Evolutionary conservation across 2,329 filamentous ascomycete genomes (phyloP), one percentile per base, ranked within the genome.

Genomic region (Trichoderma sp.): DNA sequence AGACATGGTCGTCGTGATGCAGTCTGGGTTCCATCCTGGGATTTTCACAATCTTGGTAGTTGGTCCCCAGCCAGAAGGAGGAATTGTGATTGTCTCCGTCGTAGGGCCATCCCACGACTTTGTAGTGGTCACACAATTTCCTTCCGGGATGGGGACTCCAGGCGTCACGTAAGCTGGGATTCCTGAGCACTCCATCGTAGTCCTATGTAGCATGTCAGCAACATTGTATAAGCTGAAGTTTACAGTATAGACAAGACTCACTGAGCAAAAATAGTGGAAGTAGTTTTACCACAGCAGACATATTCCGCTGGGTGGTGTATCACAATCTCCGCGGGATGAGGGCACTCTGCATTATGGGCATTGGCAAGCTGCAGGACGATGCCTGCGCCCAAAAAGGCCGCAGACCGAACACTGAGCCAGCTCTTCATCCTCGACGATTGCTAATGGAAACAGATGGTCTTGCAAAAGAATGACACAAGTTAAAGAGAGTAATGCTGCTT

Each of bases 101-200:
- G 37, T 24, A 28, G 34, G 28, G 5, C 56, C 56, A n/a, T 24
- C 39, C 56, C 56, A 59, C 8, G 34, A 37, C 56, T 28, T 34
- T 26, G 56, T 59, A n/a, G 56, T 59, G 18, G 56, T 59, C 21
- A 59, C 56, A 16, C 56, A 59, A 28, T 59, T 21, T 43, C 21
- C 56, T 18, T 43, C 56, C 13, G 34, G 56, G 34, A 59, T 59
- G 4, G 56, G 56, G 16, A 43, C 34, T 14, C 56, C 56, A 28
- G 56, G 56, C 39, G 56, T 59, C 34, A 59, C 34, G 10, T 59
- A 59, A 11, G 37, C 21, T 11, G 56, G 32, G 24, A 59, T 16
- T 16, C 56, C 56, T 1, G 32, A 59, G 21, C 56, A 59, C 8
- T 59, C 34, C 13, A 34, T 59, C 1, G 56, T 59, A n/a, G 39